phyloP scores from a whole-genome alignment of 2,329 filamentous ascomycete genomes.

The Coniella lustricola region DNA sequence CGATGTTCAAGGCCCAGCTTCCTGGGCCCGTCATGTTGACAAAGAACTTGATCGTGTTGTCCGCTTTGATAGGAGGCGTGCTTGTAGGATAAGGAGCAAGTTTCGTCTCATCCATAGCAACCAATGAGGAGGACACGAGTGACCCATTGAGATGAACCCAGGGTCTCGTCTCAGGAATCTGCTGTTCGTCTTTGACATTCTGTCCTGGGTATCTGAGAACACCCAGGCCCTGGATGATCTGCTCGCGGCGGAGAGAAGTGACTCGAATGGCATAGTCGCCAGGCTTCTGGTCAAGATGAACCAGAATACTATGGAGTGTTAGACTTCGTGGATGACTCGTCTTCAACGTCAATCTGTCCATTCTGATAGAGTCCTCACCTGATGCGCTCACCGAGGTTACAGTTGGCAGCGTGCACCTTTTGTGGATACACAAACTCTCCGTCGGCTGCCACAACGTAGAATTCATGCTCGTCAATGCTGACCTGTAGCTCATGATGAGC shows the following conservation, averaged over 20 bases:
- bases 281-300: conserved; percentile 12
- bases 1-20: conserved; percentile 17
- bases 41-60: conserved; percentile 17
- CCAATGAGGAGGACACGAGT: conserved; percentile 1
- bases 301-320: conserved; percentile 13
- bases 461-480: conserved; percentile 17
- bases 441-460: conserved; percentile 17
- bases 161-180: conserved; percentile 10
- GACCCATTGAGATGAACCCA: conserved; percentile 18
- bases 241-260: conserved; percentile 16
- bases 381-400: conserved; percentile 17
- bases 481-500: conserved; percentile 17
- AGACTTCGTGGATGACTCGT: too few species aligned
- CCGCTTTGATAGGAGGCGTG: conserved; percentile 9
- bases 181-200: background rate
- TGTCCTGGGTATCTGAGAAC: conserved; percentile 13
- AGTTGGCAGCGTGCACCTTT: conserved; percentile 15
- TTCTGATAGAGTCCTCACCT: too few species aligned
- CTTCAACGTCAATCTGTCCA: too few species aligned
- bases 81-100: conserved; percentile 15
- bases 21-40: conserved; percentile 15
- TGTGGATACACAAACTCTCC: conserved; percentile 17
- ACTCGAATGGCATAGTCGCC: conserved; percentile 16
- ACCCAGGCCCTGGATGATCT: conserved; percentile 16
- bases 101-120: conserved; percentile 15